Evolutionary conservation across 257 asterid genomes (phyloP), one percentile per base, ranked within the genome.

Genomic region (Solanum gracilifrons): DNA sequence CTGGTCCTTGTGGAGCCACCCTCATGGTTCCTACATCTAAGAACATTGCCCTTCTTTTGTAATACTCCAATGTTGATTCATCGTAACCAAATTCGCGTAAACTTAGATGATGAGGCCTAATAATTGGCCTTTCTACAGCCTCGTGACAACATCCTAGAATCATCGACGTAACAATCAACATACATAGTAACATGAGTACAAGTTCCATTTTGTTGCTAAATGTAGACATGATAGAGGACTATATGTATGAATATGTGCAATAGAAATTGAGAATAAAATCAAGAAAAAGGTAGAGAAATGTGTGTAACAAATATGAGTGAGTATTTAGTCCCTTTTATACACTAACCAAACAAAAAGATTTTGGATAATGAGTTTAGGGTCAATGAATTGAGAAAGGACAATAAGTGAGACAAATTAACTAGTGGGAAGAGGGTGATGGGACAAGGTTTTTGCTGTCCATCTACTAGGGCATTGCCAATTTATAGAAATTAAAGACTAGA

Each of bases 1-100:
- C 92, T 23, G 95, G 94, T 48, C 95, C 94, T 41, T 84, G 72
- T 1, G 93, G 95, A 13, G 94, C 90, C 6, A 13, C 82, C 85
- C 94, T 91, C 88, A 31, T 90, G 3, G 91, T 89, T 20, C 87
- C 88, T 1, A 35, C 88, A 76, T 88, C 86, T 62, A 84, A 32
- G 88, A 12, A 36, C 64, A 88, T 87, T 21, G 87, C 89, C 48
- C 91, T 91, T 72, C 92, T 91, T 36, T 87, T 91, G 82, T 91
- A 90, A 32, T 84, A 87, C 90, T 90, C 90, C 88, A 92, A 77
- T 5, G 88, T 88, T 7, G 87, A 3, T 46, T 90, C 92, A 39
- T 92, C 94, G 69, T 88, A 86, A 12, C 94, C 93, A 43, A 88
- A 83, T 9, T 90, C 62, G 4, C 18, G 90, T 55, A 90, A 60